Evolutionary conservation across 176 grass and related monocot species (phyloP).

Genomic region (Lolium perenne): DNA sequence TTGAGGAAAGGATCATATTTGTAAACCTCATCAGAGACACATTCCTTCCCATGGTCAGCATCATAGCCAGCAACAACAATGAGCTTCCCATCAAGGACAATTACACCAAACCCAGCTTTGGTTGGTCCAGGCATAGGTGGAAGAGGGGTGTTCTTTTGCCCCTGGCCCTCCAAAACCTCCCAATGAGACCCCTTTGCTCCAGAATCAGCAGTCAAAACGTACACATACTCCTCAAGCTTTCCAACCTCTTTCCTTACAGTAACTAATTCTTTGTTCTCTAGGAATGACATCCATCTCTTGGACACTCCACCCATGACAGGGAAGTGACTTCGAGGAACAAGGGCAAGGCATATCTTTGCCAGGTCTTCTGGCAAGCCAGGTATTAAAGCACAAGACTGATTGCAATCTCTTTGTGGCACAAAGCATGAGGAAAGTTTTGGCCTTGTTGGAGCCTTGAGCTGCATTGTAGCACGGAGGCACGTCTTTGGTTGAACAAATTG

Average conservation of each 20-base stretch:
- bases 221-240: constrained; percentile 78
- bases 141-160: constrained; percentile 62
- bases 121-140: constrained; percentile 74
- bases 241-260: constrained; percentile 70
- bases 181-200: constrained; percentile 65
- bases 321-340: constrained; percentile 66
- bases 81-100: constrained; percentile 79
- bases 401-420: constrained; percentile 27
- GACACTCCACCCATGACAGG: constrained; percentile 79
- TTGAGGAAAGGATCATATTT: constrained; percentile 81
- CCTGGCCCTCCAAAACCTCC: constrained; percentile 59
- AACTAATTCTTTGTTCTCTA: constrained; percentile 86
- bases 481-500: constrained; percentile 43
- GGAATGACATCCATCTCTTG: constrained; percentile 85
- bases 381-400: constrained; percentile 59
- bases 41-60: constrained; percentile 58
- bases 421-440: constrained; percentile 52
- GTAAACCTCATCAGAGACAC: constrained; percentile 81
- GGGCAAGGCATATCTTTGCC: constrained; percentile 80
- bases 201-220: constrained; percentile 63
- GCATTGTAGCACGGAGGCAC: constrained; percentile 45
- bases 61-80: constrained; percentile 73
- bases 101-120: constrained; percentile 76
- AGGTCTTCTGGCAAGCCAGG: constrained; percentile 93
- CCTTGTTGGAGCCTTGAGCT: constrained; percentile 41